Conservation (phyloP, 1,284 basidiomycete species). For the Ustilago curta region DNA sequence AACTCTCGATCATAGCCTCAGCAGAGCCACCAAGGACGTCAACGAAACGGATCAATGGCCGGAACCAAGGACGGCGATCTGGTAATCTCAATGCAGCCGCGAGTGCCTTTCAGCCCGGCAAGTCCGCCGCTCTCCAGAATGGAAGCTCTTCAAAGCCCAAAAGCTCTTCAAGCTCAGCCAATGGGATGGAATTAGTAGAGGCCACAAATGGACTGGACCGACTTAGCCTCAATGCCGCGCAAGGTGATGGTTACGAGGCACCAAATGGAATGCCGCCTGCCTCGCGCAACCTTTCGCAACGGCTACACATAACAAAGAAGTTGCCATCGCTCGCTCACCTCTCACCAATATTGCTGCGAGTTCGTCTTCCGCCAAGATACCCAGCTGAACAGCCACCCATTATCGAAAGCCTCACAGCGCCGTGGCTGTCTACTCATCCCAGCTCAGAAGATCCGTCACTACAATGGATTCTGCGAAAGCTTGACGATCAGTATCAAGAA, state of each 20-base stretch:
- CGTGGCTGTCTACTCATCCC: slow-evolving; percentile 25
- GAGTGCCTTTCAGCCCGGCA: slow-evolving; percentile 21
- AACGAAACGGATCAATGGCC: background rate
- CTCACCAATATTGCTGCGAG: slow-evolving; percentile 30
- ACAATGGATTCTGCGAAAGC: slow-evolving; percentile 27
- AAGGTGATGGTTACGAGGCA: too few species aligned
- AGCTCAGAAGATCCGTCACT: background rate
- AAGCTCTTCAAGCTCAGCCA: background rate
- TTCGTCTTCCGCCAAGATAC: slow-evolving; percentile 34
- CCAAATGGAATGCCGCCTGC: too few species aligned
- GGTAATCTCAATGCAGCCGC: slow-evolving; percentile 25
- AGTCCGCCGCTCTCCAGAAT: too few species aligned
- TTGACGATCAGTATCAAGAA: slow-evolving; percentile 35
- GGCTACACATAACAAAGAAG: slow-evolving; percentile 2
- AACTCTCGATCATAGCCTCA: background rate
- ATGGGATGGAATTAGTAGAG: background rate
- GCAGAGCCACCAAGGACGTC: background rate
- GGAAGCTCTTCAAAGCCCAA: background rate
- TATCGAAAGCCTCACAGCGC: slow-evolving; percentile 29
- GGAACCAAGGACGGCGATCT: background rate
- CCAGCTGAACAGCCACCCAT: slow-evolving; percentile 27
- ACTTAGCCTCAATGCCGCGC: background rate
- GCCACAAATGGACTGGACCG: background rate
- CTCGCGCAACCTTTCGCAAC: background rate
- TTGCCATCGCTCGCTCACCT: slow-evolving; percentile 29